Percentiles rank a stretch among this genome's conserved stretches.
Conservation (phyloP, 139 green algal species). For the Micractinium conductrix region DNA sequence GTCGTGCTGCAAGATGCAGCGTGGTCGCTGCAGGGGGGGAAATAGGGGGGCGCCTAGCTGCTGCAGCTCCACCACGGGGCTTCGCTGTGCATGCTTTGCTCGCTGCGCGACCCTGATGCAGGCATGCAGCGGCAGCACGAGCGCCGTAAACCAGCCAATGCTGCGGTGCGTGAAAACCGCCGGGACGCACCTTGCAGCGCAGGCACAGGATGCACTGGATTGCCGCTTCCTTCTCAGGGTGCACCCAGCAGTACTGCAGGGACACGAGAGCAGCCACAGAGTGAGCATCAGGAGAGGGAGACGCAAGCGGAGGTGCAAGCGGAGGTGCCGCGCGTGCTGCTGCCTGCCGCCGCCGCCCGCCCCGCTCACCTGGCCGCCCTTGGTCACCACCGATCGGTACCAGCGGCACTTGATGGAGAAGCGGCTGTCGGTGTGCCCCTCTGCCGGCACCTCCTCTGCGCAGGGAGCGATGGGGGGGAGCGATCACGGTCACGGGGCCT, state of each 20-base stretch:
- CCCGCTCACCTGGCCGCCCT: constrained; percentile 58
- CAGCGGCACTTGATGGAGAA: constrained; percentile 87
- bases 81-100: background rate
- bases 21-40: background rate
- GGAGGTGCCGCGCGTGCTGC: background rate
- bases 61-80: background rate
- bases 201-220: constrained; percentile 94
- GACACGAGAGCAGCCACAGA: background rate
- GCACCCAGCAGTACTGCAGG: constrained; percentile 58
- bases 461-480: background rate
- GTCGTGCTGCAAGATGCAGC: constrained; percentile 36
- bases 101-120: background rate
- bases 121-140: too few relatives aligned
- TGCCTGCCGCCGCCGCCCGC: background rate
- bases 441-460: constrained; percentile 85
- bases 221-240: constrained; percentile 84
- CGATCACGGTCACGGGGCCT: background rate
- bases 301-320: background rate
- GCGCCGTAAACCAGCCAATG: too few relatives aligned
- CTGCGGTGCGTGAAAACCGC: too few relatives aligned
- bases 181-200: constrained; percentile 58
- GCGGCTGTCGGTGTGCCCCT: constrained; percentile 64
- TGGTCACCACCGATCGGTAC: constrained; percentile 84
- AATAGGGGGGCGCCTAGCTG: too few relatives aligned
- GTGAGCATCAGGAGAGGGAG: background rate